Evolutionary conservation across 495 filamentous ascomycete species (phyloP).

Genomic region (Talaromyces trachyspermus): DNA sequence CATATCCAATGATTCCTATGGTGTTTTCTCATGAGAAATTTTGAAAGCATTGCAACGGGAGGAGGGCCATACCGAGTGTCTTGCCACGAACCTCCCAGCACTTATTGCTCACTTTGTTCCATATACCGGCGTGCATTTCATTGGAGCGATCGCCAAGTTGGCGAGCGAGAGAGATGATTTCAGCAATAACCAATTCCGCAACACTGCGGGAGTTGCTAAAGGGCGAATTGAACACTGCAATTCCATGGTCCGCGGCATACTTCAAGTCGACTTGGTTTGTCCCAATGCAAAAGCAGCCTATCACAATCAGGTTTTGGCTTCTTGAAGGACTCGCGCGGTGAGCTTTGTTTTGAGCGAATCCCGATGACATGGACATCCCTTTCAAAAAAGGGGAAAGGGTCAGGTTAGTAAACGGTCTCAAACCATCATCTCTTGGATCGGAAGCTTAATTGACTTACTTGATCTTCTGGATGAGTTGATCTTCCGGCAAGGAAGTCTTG

Average conservation of each 20-base stretch:
- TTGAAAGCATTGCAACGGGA: background rate
- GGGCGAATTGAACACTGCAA: conserved; percentile 98
- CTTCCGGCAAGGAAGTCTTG: conserved; percentile 83
- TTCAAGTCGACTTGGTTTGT: conserved; percentile 97
- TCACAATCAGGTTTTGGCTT: conserved; percentile 92
- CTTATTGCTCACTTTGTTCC: conserved; percentile 94
- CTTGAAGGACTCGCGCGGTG: conserved; percentile 71
- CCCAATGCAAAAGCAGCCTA: conserved; percentile 98
- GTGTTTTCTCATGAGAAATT: conserved; percentile 7
- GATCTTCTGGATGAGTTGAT: conserved; percentile 94
- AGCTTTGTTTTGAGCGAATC: conserved; percentile 95
- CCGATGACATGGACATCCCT: conserved; percentile 97
- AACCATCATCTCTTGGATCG: too few species aligned
- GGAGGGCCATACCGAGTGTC: conserved; percentile 61
- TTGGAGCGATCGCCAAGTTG: conserved; percentile 89
- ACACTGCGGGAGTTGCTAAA: conserved; percentile 97
- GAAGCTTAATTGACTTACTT: conserved; percentile 59
- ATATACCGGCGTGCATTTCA: conserved; percentile 90
- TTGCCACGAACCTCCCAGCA: conserved; percentile 99
- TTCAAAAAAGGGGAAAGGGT: conserved; percentile 8
- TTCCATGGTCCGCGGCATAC: conserved; percentile 83
- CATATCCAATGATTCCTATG: conserved; percentile 89
- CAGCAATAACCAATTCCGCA: conserved; percentile 88
- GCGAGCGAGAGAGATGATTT: conserved; percentile 85
- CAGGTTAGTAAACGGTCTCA: too few species aligned